These are phyloP conservation scores for Symbiotaphrina buchneri DNA, from an alignment of 495 filamentous ascomycete genomes.

Conservation along the genomic window DNA sequence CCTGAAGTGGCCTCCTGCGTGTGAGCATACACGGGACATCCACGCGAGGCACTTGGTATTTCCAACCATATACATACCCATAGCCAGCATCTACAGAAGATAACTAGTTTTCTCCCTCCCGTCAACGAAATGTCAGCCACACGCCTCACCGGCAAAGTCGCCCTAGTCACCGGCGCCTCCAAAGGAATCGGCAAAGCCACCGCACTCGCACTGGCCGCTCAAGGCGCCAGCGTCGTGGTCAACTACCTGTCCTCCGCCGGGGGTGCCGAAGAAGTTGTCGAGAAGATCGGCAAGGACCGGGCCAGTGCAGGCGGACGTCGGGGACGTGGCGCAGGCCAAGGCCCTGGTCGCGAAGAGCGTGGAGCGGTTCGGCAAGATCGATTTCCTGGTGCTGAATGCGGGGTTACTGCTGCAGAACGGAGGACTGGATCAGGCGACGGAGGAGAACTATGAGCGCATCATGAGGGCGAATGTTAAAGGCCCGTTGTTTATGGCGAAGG, in stretches of 20 bases:
- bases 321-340: not conserved
- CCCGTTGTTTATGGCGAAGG: conserved; percentile 39
- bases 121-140: not conserved
- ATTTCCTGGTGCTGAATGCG: conserved; percentile 41
- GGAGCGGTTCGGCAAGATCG: conserved; percentile 24
- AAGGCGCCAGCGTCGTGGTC: not conserved
- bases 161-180: not conserved
- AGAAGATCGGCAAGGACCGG: not conserved
- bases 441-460: conserved; percentile 31
- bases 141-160: not conserved
- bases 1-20: too few relatives aligned
- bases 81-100: too few relatives aligned
- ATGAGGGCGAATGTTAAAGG: conserved; percentile 44
- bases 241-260: not conserved
- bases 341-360: not conserved
- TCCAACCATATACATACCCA: too few relatives aligned
- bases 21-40: too few relatives aligned
- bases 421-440: conserved; percentile 32
- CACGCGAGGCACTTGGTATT: too few relatives aligned
- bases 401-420: conserved; percentile 26
- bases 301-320: not conserved
- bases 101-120: too few relatives aligned
- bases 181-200: not conserved
- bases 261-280: not conserved
- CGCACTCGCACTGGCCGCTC: not conserved